Evolutionary conservation across 371 early-diverging fungal genomes (phyloP), one percentile per base, ranked within the genome.

Genomic region (Haplosporangium sp.): DNA sequence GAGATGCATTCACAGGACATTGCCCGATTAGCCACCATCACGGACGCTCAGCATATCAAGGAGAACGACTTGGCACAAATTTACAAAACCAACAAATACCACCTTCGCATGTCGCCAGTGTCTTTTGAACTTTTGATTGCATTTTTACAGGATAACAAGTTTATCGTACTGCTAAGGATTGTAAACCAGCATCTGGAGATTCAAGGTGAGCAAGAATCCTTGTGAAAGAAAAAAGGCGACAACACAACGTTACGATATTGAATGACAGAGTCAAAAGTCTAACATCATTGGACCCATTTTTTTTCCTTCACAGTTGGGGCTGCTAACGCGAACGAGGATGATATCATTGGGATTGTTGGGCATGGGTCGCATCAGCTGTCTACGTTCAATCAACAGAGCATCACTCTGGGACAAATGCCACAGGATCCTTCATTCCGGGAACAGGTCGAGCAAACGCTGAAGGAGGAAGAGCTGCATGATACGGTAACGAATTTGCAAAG

Each of bases 131-230:
- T 99, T 8, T 89, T 99, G 61, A 82, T 99, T 53, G 87, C 93
- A 52, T 99, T 95, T 82, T 83, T 99, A 62, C 95, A 98, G 83
- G 97, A 97, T 62, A 96, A 95, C 82, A 90, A 93, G 66, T 90
- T 93, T 66, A 89, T 92, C 69, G 87, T 95, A 45, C 81, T 99
- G 62, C 86, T 98, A 70, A 89, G 96, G 64, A 88, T 99, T n/a
- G 91, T 99, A 46, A 99, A 98, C 80, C 95, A 96, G 81, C 91
- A 96, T 73, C 80, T 99, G 43, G 89, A 94, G 69, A 96, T 99
- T 48, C 86, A 94, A 81, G 94, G 89, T 83, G 67, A 53, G 48
- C 20, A 40, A 50, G 16, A 16, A n/a, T 5, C 12, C 6, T n/a
- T 6, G 43, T 3, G 20, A 62, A 38, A 62, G 18, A 6, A 11